A percentile compares a stretch with the other conserved stretches of the same genome.
Conservation (phyloP, 2,329 filamentous ascomycete genomes). For the Aspergillus latus region DNA sequence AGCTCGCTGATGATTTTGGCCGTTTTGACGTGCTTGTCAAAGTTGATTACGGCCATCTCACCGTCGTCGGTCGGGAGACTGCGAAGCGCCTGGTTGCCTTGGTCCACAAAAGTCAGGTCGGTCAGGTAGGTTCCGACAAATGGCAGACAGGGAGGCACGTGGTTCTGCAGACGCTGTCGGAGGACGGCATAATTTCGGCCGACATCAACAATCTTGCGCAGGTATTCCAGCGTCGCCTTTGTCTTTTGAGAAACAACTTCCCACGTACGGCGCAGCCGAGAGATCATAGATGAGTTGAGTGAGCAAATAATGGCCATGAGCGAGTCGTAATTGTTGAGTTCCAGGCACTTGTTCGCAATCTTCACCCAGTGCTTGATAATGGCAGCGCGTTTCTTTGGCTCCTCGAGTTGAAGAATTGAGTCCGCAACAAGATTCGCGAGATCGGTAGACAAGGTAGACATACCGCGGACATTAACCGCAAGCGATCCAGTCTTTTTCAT, state of each 20-base stretch:
- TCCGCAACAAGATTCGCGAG: constrained; percentile 90
- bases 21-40: constrained; percentile 93
- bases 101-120: constrained; percentile 92
- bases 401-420: constrained; percentile 82
- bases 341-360: constrained; percentile 79
- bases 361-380: constrained; percentile 99
- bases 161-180: constrained; percentile 76
- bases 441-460: constrained; percentile 90
- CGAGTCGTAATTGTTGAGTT: constrained; percentile 93
- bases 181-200: constrained; percentile 88
- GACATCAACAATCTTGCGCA: constrained; percentile 84
- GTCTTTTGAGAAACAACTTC: constrained; percentile 81
- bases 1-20: constrained; percentile 94
- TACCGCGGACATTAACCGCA: constrained; percentile 86
- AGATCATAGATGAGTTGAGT: constrained; percentile 86
- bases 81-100: constrained; percentile 84
- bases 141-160: constrained; percentile 87
- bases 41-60: constrained; percentile 84
- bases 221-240: constrained; percentile 71
- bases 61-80: constrained; percentile 66
- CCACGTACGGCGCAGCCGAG: constrained; percentile 87
- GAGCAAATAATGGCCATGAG: constrained; percentile 97
- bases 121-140: constrained; percentile 97
- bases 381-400: constrained; percentile 84
- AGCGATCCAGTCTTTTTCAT: constrained; percentile 79